Evolutionary conservation across 148 eudicot species (phyloP), one percentile per base, ranked within the genome.

Genomic region (Bassia scoparia): DNA sequence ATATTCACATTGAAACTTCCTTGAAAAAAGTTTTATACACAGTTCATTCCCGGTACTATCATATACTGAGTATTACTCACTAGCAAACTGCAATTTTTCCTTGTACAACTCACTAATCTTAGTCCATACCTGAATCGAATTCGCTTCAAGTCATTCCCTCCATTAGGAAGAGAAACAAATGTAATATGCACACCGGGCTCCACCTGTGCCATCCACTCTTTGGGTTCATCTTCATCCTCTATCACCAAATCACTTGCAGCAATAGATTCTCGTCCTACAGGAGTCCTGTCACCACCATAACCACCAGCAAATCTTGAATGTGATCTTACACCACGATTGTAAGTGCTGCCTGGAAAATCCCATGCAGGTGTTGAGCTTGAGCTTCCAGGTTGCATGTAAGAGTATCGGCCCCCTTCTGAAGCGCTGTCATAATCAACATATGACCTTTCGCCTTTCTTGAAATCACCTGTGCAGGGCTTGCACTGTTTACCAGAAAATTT

Each of bases 151-250:
- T 96, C 99, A 83, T 96, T 96, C 70, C 99, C 99, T 44, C 97
- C 97, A 69, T 85, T 73, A 41, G 96, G 87, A 70, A 96, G 94
- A 34, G 99, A 92, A 35, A 87, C 89, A 56, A 96, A 96, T 48
- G 99, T 96, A 75, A 96, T 92, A 68, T 96, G 97, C 52, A 96
- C 96, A 15, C 99, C 99, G 20, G 99, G 99, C 78, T 96, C 99
- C 46, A 96, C 99, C 69, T 92, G 97, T 34, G 99, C 99, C 87
- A 84, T 90, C 99, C 99, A 96, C 63, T 96, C 99, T 81, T 96
- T 96, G 3, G 96, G 88, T 76, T 86, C 92, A 53, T 86, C 90
- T 33, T 87, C 99, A 55, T 87, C 90, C 75, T 96, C 88, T 55
- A 87, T 74, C 56, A 88, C 87, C 64, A 88, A 75, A 70, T 87